Conservation (phyloP, 2,329 filamentous ascomycete species). For the Arthrobotrys iridis region DNA sequence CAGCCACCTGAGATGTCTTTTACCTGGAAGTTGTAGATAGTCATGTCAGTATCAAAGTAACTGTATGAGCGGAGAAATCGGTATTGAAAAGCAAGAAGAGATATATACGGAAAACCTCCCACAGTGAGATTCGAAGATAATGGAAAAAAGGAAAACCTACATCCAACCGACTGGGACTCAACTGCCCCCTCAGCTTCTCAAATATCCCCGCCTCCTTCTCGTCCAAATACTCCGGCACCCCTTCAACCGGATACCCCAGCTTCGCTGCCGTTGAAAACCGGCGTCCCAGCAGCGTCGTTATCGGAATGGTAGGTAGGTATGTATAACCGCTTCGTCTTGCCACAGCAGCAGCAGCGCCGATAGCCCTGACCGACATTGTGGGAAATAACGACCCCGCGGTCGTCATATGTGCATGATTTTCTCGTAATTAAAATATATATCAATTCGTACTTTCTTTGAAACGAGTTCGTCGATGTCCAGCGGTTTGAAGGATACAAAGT, state of each 20-base stretch:
- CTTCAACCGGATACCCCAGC: background rate
- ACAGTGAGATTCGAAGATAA: background rate
- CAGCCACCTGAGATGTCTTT: constrained; percentile 85
- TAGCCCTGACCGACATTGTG: background rate
- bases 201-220: constrained; percentile 71
- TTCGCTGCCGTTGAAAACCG: constrained; percentile 11
- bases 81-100: background rate
- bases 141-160: constrained; percentile 54
- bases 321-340: background rate
- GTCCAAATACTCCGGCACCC: constrained; percentile 65
- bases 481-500: too few species aligned
- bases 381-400: background rate
- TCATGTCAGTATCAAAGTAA: background rate
- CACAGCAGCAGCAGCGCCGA: too few species aligned
- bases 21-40: constrained; percentile 68
- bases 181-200: constrained; percentile 61
- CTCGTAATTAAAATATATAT: too few species aligned
- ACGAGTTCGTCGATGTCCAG: too few species aligned
- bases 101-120: background rate
- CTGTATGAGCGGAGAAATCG: background rate
- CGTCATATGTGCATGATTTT: background rate
- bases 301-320: background rate
- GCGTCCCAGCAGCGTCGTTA: background rate
- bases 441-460: too few species aligned
- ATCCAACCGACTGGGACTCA: constrained; percentile 59